Evolutionary conservation across 2,329 filamentous ascomycete species (phyloP).

Genomic region (Xylariaceae sp.): DNA sequence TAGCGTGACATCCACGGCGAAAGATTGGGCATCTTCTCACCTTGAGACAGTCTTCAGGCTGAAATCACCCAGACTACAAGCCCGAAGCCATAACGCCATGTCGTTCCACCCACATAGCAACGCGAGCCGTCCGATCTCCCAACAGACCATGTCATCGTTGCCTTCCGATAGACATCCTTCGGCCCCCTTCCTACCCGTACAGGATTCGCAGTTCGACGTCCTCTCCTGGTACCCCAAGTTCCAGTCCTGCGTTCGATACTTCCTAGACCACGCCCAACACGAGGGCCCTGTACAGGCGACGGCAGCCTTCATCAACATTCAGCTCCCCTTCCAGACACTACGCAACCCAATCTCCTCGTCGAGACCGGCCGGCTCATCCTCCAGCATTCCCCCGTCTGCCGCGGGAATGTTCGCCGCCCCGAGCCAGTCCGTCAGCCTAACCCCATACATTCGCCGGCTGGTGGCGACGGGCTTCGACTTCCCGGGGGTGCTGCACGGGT

Average conservation of each 20-base stretch:
- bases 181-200: conserved; percentile 25
- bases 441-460: conserved; percentile 85
- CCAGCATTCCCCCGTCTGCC: conserved; percentile 29
- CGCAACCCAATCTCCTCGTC: conserved; percentile 41
- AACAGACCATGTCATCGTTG: conserved; percentile 22
- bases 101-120: conserved; percentile 25
- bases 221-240: conserved; percentile 92
- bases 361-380: conserved; percentile 32
- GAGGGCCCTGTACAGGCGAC: conserved; percentile 77
- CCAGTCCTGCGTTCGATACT: conserved; percentile 84
- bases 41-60: background rate
- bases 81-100: conserved; percentile 19
- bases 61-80: background rate
- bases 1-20: background rate
- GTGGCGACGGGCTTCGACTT: conserved; percentile 89
- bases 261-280: conserved; percentile 86
- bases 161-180: conserved; percentile 21
- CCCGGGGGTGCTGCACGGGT: conserved; percentile 80
- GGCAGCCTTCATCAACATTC: conserved; percentile 87
- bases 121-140: conserved; percentile 23
- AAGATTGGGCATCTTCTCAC: conserved; percentile 1
- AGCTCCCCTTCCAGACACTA: conserved; percentile 73
- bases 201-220: conserved; percentile 59
- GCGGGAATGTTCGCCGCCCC: conserved; percentile 28
- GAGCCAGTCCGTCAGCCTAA: conserved; percentile 55